Conservation (phyloP, 2,329 filamentous ascomycete species). For the Macrophomina pseudophaseolina region DNA sequence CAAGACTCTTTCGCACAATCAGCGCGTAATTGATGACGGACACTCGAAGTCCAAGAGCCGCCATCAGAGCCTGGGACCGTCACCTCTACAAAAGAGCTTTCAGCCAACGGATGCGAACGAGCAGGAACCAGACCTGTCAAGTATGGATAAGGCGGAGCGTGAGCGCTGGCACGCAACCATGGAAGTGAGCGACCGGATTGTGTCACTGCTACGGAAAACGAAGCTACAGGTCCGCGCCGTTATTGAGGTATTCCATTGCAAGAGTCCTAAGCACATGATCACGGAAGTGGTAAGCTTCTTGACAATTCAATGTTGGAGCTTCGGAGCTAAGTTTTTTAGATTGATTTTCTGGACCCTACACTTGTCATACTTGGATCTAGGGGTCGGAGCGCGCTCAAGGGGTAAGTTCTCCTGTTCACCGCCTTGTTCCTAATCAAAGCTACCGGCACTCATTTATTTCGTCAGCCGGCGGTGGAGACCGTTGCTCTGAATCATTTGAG, state of each 20-base stretch:
- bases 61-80: slow-evolving; percentile 36
- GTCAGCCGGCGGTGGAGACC: too few species aligned
- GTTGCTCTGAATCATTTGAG: background rate
- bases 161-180: slow-evolving; percentile 83
- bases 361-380: slow-evolving; percentile 91
- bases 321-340: slow-evolving; percentile 50
- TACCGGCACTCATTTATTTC: too few species aligned
- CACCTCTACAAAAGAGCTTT: slow-evolving; percentile 41
- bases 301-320: background rate
- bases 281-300: slow-evolving; percentile 74
- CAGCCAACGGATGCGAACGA: slow-evolving; percentile 35
- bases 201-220: slow-evolving; percentile 88
- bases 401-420: slow-evolving; percentile 60
- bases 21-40: slow-evolving; percentile 34
- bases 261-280: slow-evolving; percentile 93
- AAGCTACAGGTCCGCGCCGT: slow-evolving; percentile 90
- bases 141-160: slow-evolving; percentile 65
- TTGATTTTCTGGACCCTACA: slow-evolving; percentile 89
- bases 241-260: slow-evolving; percentile 97
- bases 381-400: slow-evolving; percentile 89
- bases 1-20: slow-evolving; percentile 61
- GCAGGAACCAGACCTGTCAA: slow-evolving; percentile 40
- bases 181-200: slow-evolving; percentile 80
- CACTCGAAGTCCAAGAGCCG: slow-evolving; percentile 34
- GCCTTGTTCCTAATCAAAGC: background rate